Percentiles rank a stretch among this genome's conserved stretches.
phyloP scores from a whole-genome alignment of 2,329 filamentous ascomycete species.

The Lasiodiplodia hormozganensis region DNA sequence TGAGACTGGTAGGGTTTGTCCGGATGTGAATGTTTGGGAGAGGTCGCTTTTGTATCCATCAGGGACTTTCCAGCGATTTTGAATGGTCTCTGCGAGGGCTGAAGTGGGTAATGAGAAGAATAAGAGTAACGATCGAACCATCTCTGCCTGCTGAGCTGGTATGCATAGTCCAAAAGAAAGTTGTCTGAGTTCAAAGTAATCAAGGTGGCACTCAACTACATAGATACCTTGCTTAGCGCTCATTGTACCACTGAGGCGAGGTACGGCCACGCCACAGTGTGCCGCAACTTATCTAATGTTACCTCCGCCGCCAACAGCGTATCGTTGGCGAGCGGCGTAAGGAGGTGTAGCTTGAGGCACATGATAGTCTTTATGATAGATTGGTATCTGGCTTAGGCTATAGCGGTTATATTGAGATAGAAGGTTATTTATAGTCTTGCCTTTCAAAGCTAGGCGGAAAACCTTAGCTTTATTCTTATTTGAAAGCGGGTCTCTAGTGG shows the following conservation, averaged over 20 bases:
- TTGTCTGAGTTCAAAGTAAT: not conserved
- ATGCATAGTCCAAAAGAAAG: not conserved
- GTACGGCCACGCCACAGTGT: not conserved
- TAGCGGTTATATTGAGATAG: not conserved
- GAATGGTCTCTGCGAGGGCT: not conserved
- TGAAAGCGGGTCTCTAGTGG: too few relatives aligned
- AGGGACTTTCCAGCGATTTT: not conserved
- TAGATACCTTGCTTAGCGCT: not conserved
- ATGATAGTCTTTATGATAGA: not conserved
- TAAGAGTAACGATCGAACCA: not conserved
- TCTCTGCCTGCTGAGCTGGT: not conserved
- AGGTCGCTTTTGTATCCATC: not conserved
- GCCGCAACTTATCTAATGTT: not conserved
- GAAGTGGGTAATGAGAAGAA: not conserved
- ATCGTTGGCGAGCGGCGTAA: not conserved
- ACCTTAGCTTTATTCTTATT: too few relatives aligned
- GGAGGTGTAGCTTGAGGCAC: not conserved
- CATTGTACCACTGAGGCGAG: not conserved
- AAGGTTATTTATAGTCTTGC: not conserved
- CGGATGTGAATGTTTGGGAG: not conserved
- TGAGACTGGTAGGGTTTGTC: not conserved
- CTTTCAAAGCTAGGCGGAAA: too few relatives aligned
- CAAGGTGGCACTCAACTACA: not conserved
- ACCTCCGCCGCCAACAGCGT: not conserved
- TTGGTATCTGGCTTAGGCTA: not conserved